These are phyloP conservation scores for Xylaria bambusicola DNA, from an alignment of 495 filamentous ascomycete species.

Conservation along the genomic window DNA sequence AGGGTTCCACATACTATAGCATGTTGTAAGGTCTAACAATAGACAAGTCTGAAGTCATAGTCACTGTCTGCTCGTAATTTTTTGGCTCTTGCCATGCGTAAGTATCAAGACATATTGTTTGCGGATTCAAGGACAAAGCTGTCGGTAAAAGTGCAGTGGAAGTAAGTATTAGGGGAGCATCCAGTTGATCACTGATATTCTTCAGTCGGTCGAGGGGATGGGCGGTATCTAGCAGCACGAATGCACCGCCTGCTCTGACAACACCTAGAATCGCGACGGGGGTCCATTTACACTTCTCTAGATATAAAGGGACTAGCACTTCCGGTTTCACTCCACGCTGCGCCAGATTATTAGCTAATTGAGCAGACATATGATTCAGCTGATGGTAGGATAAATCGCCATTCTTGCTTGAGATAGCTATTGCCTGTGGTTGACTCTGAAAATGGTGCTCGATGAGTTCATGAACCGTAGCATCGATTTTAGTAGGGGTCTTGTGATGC, in stretches of 20 bases:
- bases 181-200: neutral
- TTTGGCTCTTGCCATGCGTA: too few relatives aligned
- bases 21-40: too few relatives aligned
- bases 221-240: conserved; percentile 24
- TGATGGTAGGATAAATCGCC: conserved; percentile 35
- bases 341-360: conserved; percentile 30
- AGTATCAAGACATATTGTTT: too few relatives aligned
- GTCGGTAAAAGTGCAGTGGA: too few relatives aligned
- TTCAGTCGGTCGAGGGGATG: conserved; percentile 23
- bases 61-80: too few relatives aligned
- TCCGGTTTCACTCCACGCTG: conserved; percentile 50
- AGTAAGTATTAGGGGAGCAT: too few relatives aligned
- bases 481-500: too few relatives aligned
- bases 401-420: conserved; percentile 31
- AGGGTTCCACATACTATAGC: too few relatives aligned
- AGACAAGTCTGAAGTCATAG: too few relatives aligned
- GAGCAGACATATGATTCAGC: conserved; percentile 29
- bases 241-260: conserved; percentile 40
- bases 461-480: neutral
- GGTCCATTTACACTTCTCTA: conserved; percentile 51
- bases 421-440: conserved; percentile 23
- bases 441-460: neutral
- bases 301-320: conserved; percentile 53
- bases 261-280: conserved; percentile 41
- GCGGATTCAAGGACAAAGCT: too few relatives aligned